Evolutionary conservation across 768 basidiomycete species (phyloP).

Genomic region (Termitomyces sp.): DNA sequence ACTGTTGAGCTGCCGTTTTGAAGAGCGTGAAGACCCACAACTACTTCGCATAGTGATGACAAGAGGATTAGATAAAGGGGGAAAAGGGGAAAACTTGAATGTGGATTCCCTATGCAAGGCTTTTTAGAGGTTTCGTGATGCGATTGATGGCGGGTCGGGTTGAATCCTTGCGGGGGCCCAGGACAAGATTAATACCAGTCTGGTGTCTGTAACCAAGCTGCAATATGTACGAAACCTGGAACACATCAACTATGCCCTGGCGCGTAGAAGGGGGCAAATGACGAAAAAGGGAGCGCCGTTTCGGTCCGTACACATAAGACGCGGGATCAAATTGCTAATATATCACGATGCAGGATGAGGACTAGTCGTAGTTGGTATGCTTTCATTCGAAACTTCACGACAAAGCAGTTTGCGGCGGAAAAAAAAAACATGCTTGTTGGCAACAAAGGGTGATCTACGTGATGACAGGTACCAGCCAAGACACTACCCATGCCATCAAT

Average conservation of each 20-base stretch:
- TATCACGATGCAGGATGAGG: not conserved
- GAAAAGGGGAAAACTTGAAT: not conserved
- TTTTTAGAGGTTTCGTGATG: constrained; percentile 10
- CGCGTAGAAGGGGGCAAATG: not conserved
- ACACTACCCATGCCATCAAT: not conserved
- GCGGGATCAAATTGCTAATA: not conserved
- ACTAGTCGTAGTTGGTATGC: not conserved
- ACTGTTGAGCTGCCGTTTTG: not conserved
- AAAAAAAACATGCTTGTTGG: not conserved
- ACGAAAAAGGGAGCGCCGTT: not conserved
- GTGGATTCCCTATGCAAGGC: not conserved
- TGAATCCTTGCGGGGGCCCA: not conserved
- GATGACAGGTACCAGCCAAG: not conserved
- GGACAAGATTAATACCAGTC: constrained; percentile 9
- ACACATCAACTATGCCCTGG: constrained; percentile 7
- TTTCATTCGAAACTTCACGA: not conserved
- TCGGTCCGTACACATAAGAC: constrained; percentile 1
- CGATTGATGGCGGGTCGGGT: not conserved
- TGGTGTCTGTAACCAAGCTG: constrained; percentile 13
- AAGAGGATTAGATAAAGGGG: not conserved
- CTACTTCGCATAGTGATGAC: constrained; percentile 2
- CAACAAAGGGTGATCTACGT: not conserved
- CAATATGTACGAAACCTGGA: constrained; percentile 6
- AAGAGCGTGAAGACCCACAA: not conserved
- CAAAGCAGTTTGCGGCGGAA: not conserved